Conservation (phyloP, 768 basidiomycete species). For the Lactifluus hygrophoroides region DNA sequence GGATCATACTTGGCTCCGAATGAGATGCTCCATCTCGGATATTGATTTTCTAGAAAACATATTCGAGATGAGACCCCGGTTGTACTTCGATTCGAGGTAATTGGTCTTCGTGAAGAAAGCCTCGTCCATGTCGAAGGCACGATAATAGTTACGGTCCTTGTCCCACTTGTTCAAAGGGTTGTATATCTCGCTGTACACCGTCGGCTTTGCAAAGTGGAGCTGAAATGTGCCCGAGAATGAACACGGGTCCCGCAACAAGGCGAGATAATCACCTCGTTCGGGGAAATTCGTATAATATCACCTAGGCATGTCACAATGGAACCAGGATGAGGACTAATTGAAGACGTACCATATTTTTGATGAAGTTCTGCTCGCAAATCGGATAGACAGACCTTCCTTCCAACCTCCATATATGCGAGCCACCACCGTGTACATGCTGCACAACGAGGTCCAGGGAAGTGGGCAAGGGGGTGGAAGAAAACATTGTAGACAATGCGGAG, state of each 20-base stretch:
- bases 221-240: background rate
- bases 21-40: constrained; percentile 29
- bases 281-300: constrained; percentile 10
- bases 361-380: constrained; percentile 9
- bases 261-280: constrained; percentile 2
- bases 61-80: constrained; percentile 28
- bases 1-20: constrained; percentile 27
- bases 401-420: constrained; percentile 15
- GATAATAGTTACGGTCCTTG: constrained; percentile 34
- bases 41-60: constrained; percentile 35
- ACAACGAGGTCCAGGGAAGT: constrained; percentile 11
- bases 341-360: constrained; percentile 1
- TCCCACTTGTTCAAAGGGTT: constrained; percentile 24
- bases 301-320: background rate
- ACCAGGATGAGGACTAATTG: background rate
- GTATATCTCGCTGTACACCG: constrained; percentile 14
- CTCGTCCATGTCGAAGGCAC: constrained; percentile 29
- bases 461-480: constrained; percentile 12
- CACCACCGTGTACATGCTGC: constrained; percentile 12
- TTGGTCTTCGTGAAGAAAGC: constrained; percentile 33
- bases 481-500: background rate
- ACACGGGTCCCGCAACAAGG: background rate
- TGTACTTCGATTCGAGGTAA: constrained; percentile 27
- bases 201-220: constrained; percentile 11
- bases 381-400: constrained; percentile 2